A percentile compares a stretch with the other conserved stretches of the same genome.
Evolutionary conservation across 257 asterid genomes (phyloP).

Genomic region (Nyctanthes arbortristis): DNA sequence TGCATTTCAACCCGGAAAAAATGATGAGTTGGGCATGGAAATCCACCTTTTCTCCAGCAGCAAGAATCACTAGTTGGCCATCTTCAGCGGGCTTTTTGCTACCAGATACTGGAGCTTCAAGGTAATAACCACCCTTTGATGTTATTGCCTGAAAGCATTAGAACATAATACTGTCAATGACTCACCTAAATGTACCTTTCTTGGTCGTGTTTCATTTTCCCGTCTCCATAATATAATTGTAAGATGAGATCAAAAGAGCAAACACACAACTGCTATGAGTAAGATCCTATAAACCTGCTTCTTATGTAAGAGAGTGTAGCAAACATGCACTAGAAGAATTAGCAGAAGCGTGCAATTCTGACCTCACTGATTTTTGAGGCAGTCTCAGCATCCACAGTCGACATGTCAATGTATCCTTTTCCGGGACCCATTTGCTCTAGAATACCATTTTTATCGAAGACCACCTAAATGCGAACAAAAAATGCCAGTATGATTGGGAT

Average conservation of each 20-base stretch:
- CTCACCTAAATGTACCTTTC: constrained; percentile 1
- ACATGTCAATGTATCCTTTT: constrained; percentile 95
- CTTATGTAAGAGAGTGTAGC: no score
- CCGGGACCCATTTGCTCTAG: constrained; percentile 77
- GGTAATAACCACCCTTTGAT: constrained; percentile 75
- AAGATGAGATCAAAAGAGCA: background rate
- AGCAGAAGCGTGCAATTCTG: constrained; percentile 9
- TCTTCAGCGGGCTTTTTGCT: constrained; percentile 99
- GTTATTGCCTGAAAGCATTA: constrained; percentile 68
- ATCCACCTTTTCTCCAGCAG: constrained; percentile 91
- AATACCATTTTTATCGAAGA: constrained; percentile 79
- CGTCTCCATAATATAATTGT: background rate
- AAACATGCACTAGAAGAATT: background rate
- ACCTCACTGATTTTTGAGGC: constrained; percentile 89
- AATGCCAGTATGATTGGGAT: constrained; percentile 14
- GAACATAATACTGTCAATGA: constrained; percentile 9
- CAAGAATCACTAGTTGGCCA: constrained; percentile 93
- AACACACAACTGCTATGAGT: constrained; percentile 6
- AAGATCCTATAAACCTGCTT: constrained; percentile 2
- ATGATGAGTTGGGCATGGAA: background rate
- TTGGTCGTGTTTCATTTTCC: constrained; percentile 13
- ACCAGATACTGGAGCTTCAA: constrained; percentile 97
- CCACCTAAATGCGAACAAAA: constrained; percentile 55
- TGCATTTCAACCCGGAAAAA: constrained; percentile 8
- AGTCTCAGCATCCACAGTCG: constrained; percentile 97